These are phyloP conservation scores for Paramecium octaurelia DNA, from an alignment of 73 alveolate species.

Conservation along the genomic window DNA sequence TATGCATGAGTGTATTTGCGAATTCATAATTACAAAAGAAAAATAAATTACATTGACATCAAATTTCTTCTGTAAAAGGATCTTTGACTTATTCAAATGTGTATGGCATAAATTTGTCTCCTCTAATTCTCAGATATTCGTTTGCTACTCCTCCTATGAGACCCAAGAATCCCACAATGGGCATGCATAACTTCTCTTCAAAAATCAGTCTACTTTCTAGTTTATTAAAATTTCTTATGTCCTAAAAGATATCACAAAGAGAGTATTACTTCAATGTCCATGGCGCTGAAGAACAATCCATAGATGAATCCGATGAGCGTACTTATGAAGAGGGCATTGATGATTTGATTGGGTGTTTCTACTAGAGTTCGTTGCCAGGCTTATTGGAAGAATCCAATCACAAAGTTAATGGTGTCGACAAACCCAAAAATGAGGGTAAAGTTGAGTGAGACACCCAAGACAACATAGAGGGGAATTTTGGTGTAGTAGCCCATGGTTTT, in stretches of 20 bases:
- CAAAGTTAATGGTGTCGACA: neutral
- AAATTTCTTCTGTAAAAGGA: conserved; percentile 46
- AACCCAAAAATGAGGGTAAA: conserved; percentile 6
- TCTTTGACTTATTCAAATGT: conserved; percentile 31
- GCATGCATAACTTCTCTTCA: conserved; percentile 8
- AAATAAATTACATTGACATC: neutral
- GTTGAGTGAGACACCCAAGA: conserved; percentile 20
- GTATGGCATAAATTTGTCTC: conserved; percentile 1
- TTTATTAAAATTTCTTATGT: neutral
- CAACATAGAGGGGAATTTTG: neutral
- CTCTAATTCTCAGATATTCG: conserved; percentile 15
- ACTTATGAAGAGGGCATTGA: neutral
- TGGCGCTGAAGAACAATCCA: conserved; percentile 28
- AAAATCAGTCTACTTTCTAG: neutral
- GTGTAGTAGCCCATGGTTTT: neutral
- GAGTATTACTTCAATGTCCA: conserved; percentile 11
- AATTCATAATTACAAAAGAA: neutral
- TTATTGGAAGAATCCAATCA: neutral
- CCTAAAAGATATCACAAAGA: neutral
- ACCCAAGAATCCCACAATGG: neutral
- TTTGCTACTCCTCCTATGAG: conserved; percentile 9
- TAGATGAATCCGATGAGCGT: conserved; percentile 8
- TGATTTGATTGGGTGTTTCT: conserved; percentile 22
- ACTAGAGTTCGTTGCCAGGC: conserved; percentile 31
- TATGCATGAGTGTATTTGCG: neutral